phyloP scores from a whole-genome alignment of 2,329 filamentous ascomycete species.

The Penicillium sp. region DNA sequence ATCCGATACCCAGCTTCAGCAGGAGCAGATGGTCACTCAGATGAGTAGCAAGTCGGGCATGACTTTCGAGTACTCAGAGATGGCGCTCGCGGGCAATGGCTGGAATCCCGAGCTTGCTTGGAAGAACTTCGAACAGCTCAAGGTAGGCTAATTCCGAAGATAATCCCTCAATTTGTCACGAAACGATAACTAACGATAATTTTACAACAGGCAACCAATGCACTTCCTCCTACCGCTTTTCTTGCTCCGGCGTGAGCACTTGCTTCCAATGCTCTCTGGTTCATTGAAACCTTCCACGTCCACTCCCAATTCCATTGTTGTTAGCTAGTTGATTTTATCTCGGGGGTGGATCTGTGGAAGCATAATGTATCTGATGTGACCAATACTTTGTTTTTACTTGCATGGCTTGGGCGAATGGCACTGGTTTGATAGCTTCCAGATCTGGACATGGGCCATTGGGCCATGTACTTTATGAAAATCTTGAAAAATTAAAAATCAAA shows the following conservation, averaged over 20 bases:
- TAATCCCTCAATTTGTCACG: not conserved
- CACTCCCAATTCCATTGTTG: not conserved
- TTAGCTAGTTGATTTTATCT: slow-evolving; percentile 8
- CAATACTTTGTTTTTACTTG: slow-evolving; percentile 18
- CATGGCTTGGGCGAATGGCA: slow-evolving; percentile 37
- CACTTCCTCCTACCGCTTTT: slow-evolving; percentile 54
- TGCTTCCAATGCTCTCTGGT: not conserved
- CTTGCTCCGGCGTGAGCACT: slow-evolving; percentile 23
- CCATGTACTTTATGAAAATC: slow-evolving; percentile 3
- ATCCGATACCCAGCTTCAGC: slow-evolving; percentile 54
- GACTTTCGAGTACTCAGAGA: slow-evolving; percentile 71
- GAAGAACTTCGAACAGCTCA: slow-evolving; percentile 70
- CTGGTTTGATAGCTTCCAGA: slow-evolving; percentile 17
- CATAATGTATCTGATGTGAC: slow-evolving; percentile 11
- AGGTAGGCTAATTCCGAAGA: slow-evolving; percentile 50
- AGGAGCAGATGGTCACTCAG: slow-evolving; percentile 67
- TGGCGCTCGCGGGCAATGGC: slow-evolving; percentile 74
- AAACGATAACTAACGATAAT: slow-evolving; percentile 19
- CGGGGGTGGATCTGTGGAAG: slow-evolving; percentile 6
- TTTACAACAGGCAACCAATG: slow-evolving; percentile 31
- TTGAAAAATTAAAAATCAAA: slow-evolving; percentile 2
- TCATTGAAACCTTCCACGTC: not conserved
- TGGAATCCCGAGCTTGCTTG: slow-evolving; percentile 80
- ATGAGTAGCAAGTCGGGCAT: slow-evolving; percentile 76
- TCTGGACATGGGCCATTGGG: slow-evolving; percentile 17